A percentile compares a stretch with the other conserved stretches of the same genome.
These are phyloP conservation scores for Hanseniaspora nectarophila DNA, from an alignment of 805 yeast genomes.

Conservation along the genomic window DNA sequence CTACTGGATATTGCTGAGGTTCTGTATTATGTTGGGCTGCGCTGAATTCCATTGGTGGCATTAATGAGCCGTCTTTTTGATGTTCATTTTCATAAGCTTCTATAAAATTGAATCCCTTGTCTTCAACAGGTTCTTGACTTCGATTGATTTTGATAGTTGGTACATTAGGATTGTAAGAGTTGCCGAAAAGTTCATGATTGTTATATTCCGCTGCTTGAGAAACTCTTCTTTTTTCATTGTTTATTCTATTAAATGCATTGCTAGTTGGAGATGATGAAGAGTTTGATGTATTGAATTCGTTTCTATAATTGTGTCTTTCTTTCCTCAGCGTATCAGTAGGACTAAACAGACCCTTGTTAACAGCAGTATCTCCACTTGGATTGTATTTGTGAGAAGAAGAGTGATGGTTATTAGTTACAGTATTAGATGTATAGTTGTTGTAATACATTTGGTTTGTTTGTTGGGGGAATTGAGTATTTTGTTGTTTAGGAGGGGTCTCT, in stretches of 20 bases:
- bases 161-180: neutral
- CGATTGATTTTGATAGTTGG: neutral
- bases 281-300: neutral
- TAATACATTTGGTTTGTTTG: neutral
- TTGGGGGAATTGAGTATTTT: constrained; percentile 1
- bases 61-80: constrained; percentile 8
- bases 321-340: constrained; percentile 2
- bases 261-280: constrained; percentile 14
- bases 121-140: neutral
- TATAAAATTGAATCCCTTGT: constrained; percentile 15
- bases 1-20: constrained; percentile 15
- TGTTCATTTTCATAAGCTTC: constrained; percentile 11
- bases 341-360: neutral
- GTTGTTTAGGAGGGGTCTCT: constrained; percentile 10
- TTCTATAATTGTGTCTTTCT: constrained; percentile 3
- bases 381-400: constrained; percentile 18
- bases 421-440: neutral
- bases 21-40: constrained; percentile 16
- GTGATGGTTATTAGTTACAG: neutral
- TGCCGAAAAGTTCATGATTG: neutral
- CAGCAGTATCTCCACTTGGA: constrained; percentile 10
- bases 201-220: constrained; percentile 8
- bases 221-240: neutral
- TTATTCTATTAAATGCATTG: constrained; percentile 6
- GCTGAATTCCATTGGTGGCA: constrained; percentile 14